Evolutionary conservation across 352 stramenopile species (phyloP).

Genomic region (Phytophthora sp.): DNA sequence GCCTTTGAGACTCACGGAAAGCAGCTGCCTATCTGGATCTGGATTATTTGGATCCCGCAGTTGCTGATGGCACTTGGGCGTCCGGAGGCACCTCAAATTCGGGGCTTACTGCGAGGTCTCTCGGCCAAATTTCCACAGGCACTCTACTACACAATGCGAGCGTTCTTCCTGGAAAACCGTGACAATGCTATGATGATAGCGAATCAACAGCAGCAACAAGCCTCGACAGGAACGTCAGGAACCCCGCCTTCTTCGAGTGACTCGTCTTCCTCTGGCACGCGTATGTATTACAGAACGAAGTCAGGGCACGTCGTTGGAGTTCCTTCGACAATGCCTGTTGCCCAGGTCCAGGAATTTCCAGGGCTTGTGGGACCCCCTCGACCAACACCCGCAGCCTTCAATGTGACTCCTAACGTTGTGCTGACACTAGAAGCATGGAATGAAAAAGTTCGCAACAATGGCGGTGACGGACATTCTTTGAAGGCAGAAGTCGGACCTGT

Average conservation of each 20-base stretch:
- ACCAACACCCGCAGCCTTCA: constrained; percentile 69
- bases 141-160: constrained; percentile 98
- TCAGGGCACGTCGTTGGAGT: constrained; percentile 81
- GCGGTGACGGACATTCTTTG: constrained; percentile 33
- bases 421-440: constrained; percentile 77
- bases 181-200: constrained; percentile 82
- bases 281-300: constrained; percentile 83
- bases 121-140: constrained; percentile 97
- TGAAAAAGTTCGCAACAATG: constrained; percentile 55
- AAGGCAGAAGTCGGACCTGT: constrained; percentile 84
- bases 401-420: constrained; percentile 62
- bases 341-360: constrained; percentile 74
- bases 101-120: constrained; percentile 76
- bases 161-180: constrained; percentile 98
- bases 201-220: constrained; percentile 39
- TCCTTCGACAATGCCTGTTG: constrained; percentile 55
- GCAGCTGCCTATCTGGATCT: constrained; percentile 97
- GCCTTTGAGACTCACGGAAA: constrained; percentile 95
- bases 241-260: constrained; percentile 32
- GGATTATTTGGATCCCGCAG: constrained; percentile 99
- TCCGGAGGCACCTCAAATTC: constrained; percentile 90
- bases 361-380: constrained; percentile 75
- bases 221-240: constrained; percentile 10
- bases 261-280: constrained; percentile 21
- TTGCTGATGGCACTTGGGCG: constrained; percentile 95